These are phyloP conservation scores for Cryphonectria radicalis DNA, from an alignment of 2,329 filamentous ascomycete species.

Conservation along the genomic window DNA sequence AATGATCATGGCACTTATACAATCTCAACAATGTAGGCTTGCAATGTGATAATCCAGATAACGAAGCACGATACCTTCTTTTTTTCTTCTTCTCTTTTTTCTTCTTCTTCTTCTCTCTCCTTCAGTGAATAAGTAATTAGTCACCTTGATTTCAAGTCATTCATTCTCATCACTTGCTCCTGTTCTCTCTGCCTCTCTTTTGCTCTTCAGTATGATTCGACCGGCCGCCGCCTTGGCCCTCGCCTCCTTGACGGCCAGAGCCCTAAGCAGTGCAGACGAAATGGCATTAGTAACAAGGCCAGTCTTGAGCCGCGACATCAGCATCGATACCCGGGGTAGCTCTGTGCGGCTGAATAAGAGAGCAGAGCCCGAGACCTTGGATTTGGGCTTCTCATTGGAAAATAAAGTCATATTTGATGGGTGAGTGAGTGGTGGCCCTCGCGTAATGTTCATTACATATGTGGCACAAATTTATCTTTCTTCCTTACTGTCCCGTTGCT, in stretches of 20 bases:
- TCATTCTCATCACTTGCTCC: background rate
- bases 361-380: slow-evolving; percentile 9
- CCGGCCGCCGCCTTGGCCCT: background rate
- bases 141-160: background rate
- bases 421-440: slow-evolving; percentile 13
- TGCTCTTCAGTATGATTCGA: background rate
- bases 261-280: background rate
- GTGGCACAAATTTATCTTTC: background rate
- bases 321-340: background rate
- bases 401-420: slow-evolving; percentile 22
- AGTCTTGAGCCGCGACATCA: background rate
- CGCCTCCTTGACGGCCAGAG: background rate
- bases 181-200: background rate
- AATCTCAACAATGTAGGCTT: background rate
- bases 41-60: background rate
- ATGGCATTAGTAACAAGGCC: background rate
- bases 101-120: background rate
- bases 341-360: background rate
- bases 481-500: background rate
- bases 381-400: slow-evolving; percentile 11
- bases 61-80: background rate
- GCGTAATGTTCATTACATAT: background rate
- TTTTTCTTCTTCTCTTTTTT: background rate
- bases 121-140: background rate
- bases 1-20: background rate